Percentiles rank a stretch among this genome's conserved stretches.
Evolutionary conservation across 352 stramenopile species (phyloP).

Genomic region (Chrysophaeum taylorii): DNA sequence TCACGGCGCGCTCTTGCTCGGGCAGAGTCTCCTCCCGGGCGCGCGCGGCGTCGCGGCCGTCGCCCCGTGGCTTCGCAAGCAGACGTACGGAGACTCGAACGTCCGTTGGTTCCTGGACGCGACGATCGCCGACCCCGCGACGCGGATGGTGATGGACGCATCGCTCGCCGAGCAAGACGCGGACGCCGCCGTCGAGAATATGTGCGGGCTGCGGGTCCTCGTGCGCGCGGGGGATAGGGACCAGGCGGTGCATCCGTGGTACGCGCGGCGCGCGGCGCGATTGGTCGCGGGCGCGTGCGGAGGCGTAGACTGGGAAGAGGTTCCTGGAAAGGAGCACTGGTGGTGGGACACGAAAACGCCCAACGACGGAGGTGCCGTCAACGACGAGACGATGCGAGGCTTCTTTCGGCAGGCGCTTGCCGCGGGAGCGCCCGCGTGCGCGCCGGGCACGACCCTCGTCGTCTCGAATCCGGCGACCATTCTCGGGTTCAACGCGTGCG

Average conservation of each 20-base stretch:
- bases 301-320: background rate
- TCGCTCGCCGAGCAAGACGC: slow-evolving; percentile 5
- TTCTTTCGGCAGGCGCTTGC: slow-evolving; percentile 11
- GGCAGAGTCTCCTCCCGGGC: background rate
- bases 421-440: background rate
- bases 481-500: background rate
- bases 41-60: background rate
- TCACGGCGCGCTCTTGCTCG: slow-evolving; percentile 15
- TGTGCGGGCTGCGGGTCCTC: background rate
- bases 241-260: slow-evolving; percentile 7
- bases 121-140: background rate
- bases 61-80: slow-evolving; percentile 15
- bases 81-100: slow-evolving; percentile 16
- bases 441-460: background rate
- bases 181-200: background rate
- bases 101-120: slow-evolving; percentile 10
- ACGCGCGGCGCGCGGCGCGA: background rate
- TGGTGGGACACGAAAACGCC: slow-evolving; percentile 17
- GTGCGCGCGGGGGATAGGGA: background rate
- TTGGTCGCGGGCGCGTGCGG: background rate
- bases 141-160: slow-evolving; percentile 6
- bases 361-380: slow-evolving; percentile 21
- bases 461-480: background rate
- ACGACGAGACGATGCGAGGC: slow-evolving; percentile 8
- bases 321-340: slow-evolving; percentile 18